Conservation (phyloP, 805 yeast species). For the Myxozyma udenii region DNA sequence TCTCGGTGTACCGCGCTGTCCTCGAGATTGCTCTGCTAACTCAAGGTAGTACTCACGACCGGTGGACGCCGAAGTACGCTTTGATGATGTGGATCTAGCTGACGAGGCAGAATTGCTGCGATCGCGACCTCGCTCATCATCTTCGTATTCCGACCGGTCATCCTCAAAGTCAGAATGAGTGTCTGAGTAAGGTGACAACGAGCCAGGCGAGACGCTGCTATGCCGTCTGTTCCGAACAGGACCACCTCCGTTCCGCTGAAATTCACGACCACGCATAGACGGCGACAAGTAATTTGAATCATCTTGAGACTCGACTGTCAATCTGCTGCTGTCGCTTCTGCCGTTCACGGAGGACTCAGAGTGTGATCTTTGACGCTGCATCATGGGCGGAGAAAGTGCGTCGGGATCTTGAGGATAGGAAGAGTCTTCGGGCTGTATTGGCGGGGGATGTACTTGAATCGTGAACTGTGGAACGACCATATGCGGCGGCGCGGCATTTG, state of each 20-base stretch:
- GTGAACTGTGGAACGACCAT: not conserved
- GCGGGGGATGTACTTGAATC: not conserved
- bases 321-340: not conserved
- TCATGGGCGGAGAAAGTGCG: constrained; percentile 10
- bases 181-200: constrained; percentile 11
- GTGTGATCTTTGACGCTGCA: constrained; percentile 21
- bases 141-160: constrained; percentile 13
- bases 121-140: not conserved
- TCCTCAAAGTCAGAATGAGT: constrained; percentile 18
- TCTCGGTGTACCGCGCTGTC: constrained; percentile 59
- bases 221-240: constrained; percentile 6
- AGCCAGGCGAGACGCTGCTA: constrained; percentile 7
- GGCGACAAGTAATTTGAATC: not conserved
- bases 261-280: not conserved
- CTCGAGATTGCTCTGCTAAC: constrained; percentile 56
- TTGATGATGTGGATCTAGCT: constrained; percentile 4
- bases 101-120: constrained; percentile 2
- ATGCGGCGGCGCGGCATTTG: not conserved
- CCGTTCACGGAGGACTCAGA: constrained; percentile 20
- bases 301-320: constrained; percentile 1
- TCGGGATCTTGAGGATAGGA: not conserved
- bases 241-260: not conserved
- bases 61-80: constrained; percentile 4
- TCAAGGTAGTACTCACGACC: constrained; percentile 59
- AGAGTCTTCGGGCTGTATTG: not conserved